Base-by-base conservation (phyloP, 2,329 filamentous ascomycete species). In the Botryotinia narcissicola region DNA sequence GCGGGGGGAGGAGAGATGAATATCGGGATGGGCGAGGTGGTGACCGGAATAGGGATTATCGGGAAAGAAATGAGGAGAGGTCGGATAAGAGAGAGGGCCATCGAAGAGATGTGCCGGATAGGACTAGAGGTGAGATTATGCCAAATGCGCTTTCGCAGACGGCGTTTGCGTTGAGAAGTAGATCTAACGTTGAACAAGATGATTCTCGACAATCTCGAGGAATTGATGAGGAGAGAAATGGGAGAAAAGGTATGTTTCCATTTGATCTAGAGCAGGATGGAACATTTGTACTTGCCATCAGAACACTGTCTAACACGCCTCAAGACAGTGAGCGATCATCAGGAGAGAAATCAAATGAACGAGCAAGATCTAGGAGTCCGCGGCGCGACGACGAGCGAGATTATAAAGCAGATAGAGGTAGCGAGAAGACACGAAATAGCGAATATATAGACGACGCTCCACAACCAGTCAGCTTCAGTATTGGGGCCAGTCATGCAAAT, bases 401-500 rank as follows among this genome's bases (percentile, higher is more conserved):
- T 64, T 60, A 66, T 4, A 62, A 44, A 59, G 59, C 72, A 59
- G 69, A 76, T 73, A 62, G 76, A 20, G 74, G 70, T 59, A 71
- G 74, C 8, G 74, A 70, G 64, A 73, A 69, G 25, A 75, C 70
- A 42, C 42, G 74, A 20, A 57, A n/a, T 12, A 42, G 35, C 35
- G 66, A 68, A 32, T 42, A 57, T 25, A 25, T 37, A 8, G 48
- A 57, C 14, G 66, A 68, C 29, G 80, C 80, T 29, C 80, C 80
- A 14, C 70, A 70, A 18, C 80, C 80, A 25, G 79, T 81, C 3
- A 78, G 78, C 60, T 80, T 81, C 73, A 80, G 80, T 64, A 78
- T 81, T 71, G 75, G 73, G 68, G 51, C 59, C 61, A 73, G 75
- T 62, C 63, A 72, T 60, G 51, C 71, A 35, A 66, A 70, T 54